Evolutionary conservation across 257 asterid species (phyloP).

Genomic region (Cruciata laevipes): DNA sequence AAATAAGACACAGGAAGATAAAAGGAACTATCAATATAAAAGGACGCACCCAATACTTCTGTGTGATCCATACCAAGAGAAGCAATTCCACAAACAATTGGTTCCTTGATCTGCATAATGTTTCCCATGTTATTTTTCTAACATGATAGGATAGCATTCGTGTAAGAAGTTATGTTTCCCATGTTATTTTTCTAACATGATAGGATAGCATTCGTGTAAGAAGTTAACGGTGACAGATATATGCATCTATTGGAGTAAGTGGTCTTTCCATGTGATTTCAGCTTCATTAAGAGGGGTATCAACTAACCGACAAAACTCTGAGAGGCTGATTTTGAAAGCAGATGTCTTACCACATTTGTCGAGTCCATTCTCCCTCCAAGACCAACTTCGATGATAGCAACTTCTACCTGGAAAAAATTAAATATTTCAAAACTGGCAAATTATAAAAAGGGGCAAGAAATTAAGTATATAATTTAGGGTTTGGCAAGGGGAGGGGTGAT

Average conservation of each 20-base stretch:
- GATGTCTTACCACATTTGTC: slow-evolving; percentile 73
- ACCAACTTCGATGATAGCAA: slow-evolving; percentile 92
- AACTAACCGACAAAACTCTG: neutral
- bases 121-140: neutral
- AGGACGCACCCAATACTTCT: slow-evolving; percentile 68
- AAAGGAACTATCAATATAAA: slow-evolving; percentile 3
- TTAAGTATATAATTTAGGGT: neutral
- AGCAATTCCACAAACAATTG: slow-evolving; percentile 85
- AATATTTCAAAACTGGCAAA: neutral
- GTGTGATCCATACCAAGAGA: slow-evolving; percentile 94
- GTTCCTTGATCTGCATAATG: slow-evolving; percentile 61
- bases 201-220: neutral
- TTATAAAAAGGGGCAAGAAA: neutral
- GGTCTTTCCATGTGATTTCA: slow-evolving; percentile 1
- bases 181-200: slow-evolving; percentile 1
- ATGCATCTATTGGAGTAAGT: neutral
- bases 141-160: slow-evolving; percentile 3
- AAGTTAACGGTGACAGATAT: neutral
- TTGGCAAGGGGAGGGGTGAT: neutral
- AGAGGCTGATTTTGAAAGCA: slow-evolving; percentile 6
- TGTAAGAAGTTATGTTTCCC: slow-evolving; percentile 1
- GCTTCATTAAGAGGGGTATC: neutral
- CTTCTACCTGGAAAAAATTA: slow-evolving; percentile 64
- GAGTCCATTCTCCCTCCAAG: slow-evolving; percentile 89
- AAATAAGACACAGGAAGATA: slow-evolving; percentile 5